A percentile compares a stretch with the other conserved stretches of the same genome.
Conservation (phyloP, 2,329 filamentous ascomycete genomes). For the Verruconis gallopava region DNA sequence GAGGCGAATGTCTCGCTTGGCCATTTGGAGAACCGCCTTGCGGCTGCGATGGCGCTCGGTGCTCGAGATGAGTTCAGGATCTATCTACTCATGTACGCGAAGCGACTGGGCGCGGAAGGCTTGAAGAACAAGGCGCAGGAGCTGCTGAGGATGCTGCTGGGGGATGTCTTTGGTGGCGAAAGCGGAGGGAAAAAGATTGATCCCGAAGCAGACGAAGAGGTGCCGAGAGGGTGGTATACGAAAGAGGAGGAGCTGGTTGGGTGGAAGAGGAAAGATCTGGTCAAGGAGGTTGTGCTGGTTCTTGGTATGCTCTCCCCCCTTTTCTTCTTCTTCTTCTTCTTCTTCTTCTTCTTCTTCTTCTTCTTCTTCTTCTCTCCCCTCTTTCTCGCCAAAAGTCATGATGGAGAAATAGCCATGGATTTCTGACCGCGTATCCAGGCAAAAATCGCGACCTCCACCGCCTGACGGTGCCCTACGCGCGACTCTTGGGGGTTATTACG, state of each 20-base stretch:
- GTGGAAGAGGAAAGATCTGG: slow-evolving; percentile 74
- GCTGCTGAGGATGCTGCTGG: slow-evolving; percentile 67
- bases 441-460: slow-evolving; percentile 93
- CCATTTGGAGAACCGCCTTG: slow-evolving; percentile 88
- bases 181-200: slow-evolving; percentile 30
- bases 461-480: slow-evolving; percentile 87
- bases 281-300: slow-evolving; percentile 86
- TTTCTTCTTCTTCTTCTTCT: slow-evolving; percentile 3
- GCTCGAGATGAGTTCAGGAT: slow-evolving; percentile 86
- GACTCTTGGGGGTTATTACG: slow-evolving; percentile 51
- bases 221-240: slow-evolving; percentile 49
- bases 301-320: slow-evolving; percentile 75
- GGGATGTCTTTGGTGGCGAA: slow-evolving; percentile 51
- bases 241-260: slow-evolving; percentile 63
- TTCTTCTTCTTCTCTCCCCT: slow-evolving; percentile 8
- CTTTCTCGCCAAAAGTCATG: slow-evolving; percentile 11
- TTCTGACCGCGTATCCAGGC: slow-evolving; percentile 36
- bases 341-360: background rate
- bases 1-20: slow-evolving; percentile 86
- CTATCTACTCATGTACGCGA: slow-evolving; percentile 97
- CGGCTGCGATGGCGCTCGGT: slow-evolving; percentile 71
- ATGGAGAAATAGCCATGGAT: no score
- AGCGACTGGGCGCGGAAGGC: slow-evolving; percentile 83
- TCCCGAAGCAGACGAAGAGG: slow-evolving; percentile 20
- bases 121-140: slow-evolving; percentile 84